These are phyloP conservation scores for Cystobasidiopsis lactophilus DNA, from an alignment of 768 basidiomycete species.

Conservation along the genomic window DNA sequence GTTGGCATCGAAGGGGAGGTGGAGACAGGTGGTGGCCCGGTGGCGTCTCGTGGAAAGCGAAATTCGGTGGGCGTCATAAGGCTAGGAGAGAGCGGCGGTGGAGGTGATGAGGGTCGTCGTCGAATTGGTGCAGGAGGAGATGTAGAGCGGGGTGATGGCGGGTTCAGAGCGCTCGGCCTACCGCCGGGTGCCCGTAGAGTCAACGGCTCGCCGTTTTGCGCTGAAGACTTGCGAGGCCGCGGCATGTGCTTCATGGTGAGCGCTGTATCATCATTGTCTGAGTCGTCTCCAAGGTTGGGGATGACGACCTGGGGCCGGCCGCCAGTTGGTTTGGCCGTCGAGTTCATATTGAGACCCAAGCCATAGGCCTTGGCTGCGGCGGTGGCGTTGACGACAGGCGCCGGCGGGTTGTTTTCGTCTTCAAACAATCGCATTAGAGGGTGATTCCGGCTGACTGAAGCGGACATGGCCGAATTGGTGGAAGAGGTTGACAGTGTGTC, in stretches of 20 bases:
- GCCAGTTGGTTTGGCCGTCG: slow-evolving; percentile 10
- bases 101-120: not conserved
- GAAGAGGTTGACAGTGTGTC: no score
- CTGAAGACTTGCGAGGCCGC: not conserved
- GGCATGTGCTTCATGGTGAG: not conserved
- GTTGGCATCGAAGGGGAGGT: not conserved
- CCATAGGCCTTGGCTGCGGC: slow-evolving; percentile 24
- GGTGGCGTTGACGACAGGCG: slow-evolving; percentile 25
- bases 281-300: slow-evolving; percentile 1
- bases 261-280: not conserved
- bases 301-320: slow-evolving; percentile 12
- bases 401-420: slow-evolving; percentile 9
- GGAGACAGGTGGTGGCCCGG: not conserved
- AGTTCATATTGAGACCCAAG: slow-evolving; percentile 2
- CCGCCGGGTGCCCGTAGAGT: not conserved
- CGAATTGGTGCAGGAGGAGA: not conserved
- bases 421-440: slow-evolving; percentile 18
- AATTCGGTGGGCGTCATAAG: not conserved
- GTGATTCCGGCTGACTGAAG: slow-evolving; percentile 6
- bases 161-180: not conserved
- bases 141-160: not conserved
- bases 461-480: no score
- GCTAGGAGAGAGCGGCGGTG: not conserved
- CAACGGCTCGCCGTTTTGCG: not conserved
- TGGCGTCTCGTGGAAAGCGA: not conserved